These are phyloP conservation scores for Papiliotrema fonsecae DNA, from an alignment of 1,284 basidiomycete genomes.

Conservation along the genomic window DNA sequence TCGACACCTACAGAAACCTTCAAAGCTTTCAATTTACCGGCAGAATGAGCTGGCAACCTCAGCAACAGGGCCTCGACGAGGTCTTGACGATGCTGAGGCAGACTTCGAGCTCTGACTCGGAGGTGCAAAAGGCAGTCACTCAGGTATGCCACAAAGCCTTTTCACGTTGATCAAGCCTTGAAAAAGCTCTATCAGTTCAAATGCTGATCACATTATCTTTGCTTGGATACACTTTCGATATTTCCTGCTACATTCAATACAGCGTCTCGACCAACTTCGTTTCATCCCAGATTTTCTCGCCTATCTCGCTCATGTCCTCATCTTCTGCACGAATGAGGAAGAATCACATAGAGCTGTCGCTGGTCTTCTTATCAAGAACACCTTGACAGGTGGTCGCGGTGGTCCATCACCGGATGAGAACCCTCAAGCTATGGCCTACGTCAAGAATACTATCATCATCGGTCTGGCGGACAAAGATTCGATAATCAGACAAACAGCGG, in stretches of 20 bases:
- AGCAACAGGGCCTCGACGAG: slow-evolving; percentile 44
- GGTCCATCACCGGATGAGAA: slow-evolving; percentile 26
- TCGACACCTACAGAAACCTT: neutral
- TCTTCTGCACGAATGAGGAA: slow-evolving; percentile 61
- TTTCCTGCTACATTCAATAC: slow-evolving; percentile 4
- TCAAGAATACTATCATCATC: slow-evolving; percentile 73
- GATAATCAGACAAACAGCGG: slow-evolving; percentile 86
- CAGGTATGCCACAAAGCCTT: slow-evolving; percentile 30
- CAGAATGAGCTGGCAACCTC: slow-evolving; percentile 46
- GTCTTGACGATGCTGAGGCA: slow-evolving; percentile 48
- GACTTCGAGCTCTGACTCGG: slow-evolving; percentile 46
- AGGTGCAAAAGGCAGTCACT: slow-evolving; percentile 47
- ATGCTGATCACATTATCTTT: neutral
- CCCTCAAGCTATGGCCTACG: slow-evolving; percentile 60
- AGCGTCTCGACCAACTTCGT: slow-evolving; percentile 88
- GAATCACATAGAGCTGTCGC: slow-evolving; percentile 91
- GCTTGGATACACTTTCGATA: neutral
- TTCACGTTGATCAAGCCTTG: too few relatives aligned
- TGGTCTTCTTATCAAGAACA: slow-evolving; percentile 95
- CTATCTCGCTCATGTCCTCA: slow-evolving; percentile 92
- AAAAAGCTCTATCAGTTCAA: slow-evolving; percentile 13
- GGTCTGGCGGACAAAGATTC: slow-evolving; percentile 73
- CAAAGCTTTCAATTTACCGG: neutral
- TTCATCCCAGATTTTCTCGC: slow-evolving; percentile 89
- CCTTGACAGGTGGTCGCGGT: slow-evolving; percentile 51